Percentiles rank a stretch among this genome's conserved stretches.
These are phyloP conservation scores for Dioscorea dumetorum DNA, from an alignment of 106 monocot species.

Conservation along the genomic window DNA sequence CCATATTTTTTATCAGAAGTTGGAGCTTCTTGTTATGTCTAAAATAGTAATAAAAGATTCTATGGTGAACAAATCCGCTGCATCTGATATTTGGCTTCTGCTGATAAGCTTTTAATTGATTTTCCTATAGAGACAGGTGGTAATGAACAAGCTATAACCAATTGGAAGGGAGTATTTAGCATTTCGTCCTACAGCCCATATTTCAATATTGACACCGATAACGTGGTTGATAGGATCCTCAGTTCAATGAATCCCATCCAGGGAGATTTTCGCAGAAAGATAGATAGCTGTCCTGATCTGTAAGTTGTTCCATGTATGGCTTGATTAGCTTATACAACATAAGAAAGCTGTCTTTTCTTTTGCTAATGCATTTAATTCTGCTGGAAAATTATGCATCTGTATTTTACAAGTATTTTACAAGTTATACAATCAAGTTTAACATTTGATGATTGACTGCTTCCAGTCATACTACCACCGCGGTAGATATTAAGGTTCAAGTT, in stretches of 20 bases:
- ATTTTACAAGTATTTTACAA: too few relatives aligned
- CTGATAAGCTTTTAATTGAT: too few relatives aligned
- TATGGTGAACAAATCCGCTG: too few relatives aligned
- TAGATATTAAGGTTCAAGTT: too few relatives aligned
- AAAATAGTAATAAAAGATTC: too few relatives aligned
- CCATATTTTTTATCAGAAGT: too few relatives aligned
- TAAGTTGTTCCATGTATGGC: constrained; percentile 31
- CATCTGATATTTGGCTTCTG: too few relatives aligned
- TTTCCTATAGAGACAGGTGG: constrained; percentile 26
- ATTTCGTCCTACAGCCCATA: constrained; percentile 86
- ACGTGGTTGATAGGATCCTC: constrained; percentile 78
- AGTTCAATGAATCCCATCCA: constrained; percentile 69
- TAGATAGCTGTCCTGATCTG: constrained; percentile 88
- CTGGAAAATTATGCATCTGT: too few relatives aligned
- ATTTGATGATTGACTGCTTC: too few relatives aligned
- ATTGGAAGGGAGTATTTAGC: constrained; percentile 75
- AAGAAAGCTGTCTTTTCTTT: not conserved
- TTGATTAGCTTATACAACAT: not conserved
- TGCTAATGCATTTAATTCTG: not conserved
- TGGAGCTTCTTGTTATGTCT: too few relatives aligned
- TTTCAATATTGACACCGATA: constrained; percentile 91
- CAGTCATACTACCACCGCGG: too few relatives aligned
- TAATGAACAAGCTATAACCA: constrained; percentile 40
- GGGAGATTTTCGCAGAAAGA: constrained; percentile 72
- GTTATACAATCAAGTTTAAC: too few relatives aligned